Evolutionary conservation across 352 stramenopile species (phyloP).

Genomic region (Phytophthora boehmeriae): DNA sequence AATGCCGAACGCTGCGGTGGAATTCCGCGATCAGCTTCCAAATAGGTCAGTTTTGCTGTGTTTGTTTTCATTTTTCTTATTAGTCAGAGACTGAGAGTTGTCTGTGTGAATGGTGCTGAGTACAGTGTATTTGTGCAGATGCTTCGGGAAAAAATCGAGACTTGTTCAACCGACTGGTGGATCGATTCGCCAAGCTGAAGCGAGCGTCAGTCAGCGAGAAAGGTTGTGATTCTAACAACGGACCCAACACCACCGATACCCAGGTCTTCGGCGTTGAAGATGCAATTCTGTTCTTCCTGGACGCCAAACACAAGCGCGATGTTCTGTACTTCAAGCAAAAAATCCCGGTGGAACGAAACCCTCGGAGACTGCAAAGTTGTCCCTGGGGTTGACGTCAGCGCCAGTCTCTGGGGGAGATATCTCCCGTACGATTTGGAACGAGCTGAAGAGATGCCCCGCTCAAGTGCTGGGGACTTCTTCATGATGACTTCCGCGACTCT

Average conservation of each 20-base stretch:
- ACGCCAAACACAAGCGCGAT: slow-evolving; percentile 71
- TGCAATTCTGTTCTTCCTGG: slow-evolving; percentile 71
- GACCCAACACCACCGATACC: not conserved
- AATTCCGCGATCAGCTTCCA: slow-evolving; percentile 18
- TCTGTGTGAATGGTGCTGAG: slow-evolving; percentile 5
- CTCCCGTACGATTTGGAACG: slow-evolving; percentile 71
- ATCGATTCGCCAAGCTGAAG: slow-evolving; percentile 31
- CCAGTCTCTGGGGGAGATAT: slow-evolving; percentile 28
- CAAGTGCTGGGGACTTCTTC: slow-evolving; percentile 59
- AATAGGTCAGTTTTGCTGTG: slow-evolving; percentile 22
- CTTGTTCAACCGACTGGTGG: slow-evolving; percentile 43
- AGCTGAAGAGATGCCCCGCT: slow-evolving; percentile 33
- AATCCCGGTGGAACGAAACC: slow-evolving; percentile 7
- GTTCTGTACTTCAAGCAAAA: slow-evolving; percentile 70
- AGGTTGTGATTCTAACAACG: slow-evolving; percentile 6
- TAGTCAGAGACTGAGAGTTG: not conserved
- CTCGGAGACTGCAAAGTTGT: slow-evolving; percentile 18
- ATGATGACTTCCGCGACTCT: slow-evolving; percentile 68
- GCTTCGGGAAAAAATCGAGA: slow-evolving; percentile 44
- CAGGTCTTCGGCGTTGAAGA: slow-evolving; percentile 57
- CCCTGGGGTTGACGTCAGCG: slow-evolving; percentile 35
- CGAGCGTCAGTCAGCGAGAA: not conserved
- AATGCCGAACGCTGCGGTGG: slow-evolving; percentile 6
- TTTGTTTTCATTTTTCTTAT: not conserved
- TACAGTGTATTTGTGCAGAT: slow-evolving; percentile 30